phyloP scores from a whole-genome alignment of 257 asterid genomes.

The Nicotiana obtusifolia region DNA sequence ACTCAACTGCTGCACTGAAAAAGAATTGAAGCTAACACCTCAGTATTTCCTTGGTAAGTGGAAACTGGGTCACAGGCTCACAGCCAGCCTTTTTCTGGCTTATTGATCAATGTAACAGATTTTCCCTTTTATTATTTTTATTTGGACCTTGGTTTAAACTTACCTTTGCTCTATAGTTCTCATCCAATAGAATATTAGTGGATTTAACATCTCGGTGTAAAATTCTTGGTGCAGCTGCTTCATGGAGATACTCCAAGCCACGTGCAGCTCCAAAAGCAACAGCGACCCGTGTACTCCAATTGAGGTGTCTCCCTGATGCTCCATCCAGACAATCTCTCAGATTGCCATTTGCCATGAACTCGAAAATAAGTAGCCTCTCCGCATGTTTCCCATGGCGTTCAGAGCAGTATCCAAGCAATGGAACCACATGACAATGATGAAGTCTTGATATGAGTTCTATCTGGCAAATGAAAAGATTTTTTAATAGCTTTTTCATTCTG shows the following conservation, averaged over 20 bases:
- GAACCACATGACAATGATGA: slow-evolving; percentile 92
- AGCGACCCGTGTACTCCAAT: slow-evolving; percentile 69
- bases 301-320: slow-evolving; percentile 46
- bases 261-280: slow-evolving; percentile 99
- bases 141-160: neutral
- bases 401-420: slow-evolving; percentile 86
- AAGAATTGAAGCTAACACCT: neutral
- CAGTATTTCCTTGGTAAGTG: neutral
- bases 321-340: slow-evolving; percentile 85
- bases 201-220: slow-evolving; percentile 97
- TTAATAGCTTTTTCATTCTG: neutral
- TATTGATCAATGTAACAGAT: neutral
- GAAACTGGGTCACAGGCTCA: neutral
- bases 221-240: slow-evolving; percentile 95
- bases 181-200: slow-evolving; percentile 84
- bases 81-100: neutral
- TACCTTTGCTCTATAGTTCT: slow-evolving; percentile 92
- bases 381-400: slow-evolving; percentile 64
- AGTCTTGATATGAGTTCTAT: slow-evolving; percentile 86
- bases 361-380: slow-evolving; percentile 84
- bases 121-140: neutral
- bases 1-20: neutral
- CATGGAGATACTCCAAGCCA: slow-evolving; percentile 97
- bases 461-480: slow-evolving; percentile 25
- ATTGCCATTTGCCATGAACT: slow-evolving; percentile 73